Evolutionary conservation across 73 alveolate species (phyloP), one percentile per base, ranked within the genome.

Genomic region (Paramecium sexaurelia): DNA sequence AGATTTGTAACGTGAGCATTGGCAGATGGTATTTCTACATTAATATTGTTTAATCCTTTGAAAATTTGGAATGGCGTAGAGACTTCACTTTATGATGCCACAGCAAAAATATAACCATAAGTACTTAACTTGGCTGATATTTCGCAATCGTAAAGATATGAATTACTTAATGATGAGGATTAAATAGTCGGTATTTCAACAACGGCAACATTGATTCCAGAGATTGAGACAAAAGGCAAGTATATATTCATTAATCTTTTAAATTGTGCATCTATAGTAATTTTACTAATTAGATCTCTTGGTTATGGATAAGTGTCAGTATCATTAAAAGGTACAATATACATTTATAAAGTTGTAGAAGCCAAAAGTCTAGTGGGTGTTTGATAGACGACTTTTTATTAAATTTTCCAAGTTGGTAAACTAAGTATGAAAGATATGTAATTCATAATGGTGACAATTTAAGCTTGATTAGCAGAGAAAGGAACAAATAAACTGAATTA

Each of bases 11-110:
- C 32, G 22, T 26, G 68, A 24, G 15, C 17, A 78, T 78, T 41
- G 22, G 71, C 51, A 24, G 75, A 40, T 22, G 90, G 90, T 17
- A 78, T 33, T 41, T 40, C 0, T 6, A 78, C 73, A 45, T 78
- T 78, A 3, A 41, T 41, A 78, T 78, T 43, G 29, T 78, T 39
- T 78, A 78, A 41, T 9, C 90, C 90, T 41, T 39, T 22, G 32
- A 78, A 78, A 17, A 78, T 43, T 45, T 78, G 55, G 15, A 41
- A 78, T 78, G 90, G 73, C 19, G 90, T 78, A 9, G 90, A 78
- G 10, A 22, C 7, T 15, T 78, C 73, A 13, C 10, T 41, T 24
- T 39, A 9, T 45, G 90, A 78, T n/a, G 90, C 90, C 6, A 78
- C 29, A 24, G 75, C 90, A 43, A 29, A 78, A 24, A 78, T 33